Conservation (phyloP, 176 grass and related monocot species). For the Bonia amplexicaulis region DNA sequence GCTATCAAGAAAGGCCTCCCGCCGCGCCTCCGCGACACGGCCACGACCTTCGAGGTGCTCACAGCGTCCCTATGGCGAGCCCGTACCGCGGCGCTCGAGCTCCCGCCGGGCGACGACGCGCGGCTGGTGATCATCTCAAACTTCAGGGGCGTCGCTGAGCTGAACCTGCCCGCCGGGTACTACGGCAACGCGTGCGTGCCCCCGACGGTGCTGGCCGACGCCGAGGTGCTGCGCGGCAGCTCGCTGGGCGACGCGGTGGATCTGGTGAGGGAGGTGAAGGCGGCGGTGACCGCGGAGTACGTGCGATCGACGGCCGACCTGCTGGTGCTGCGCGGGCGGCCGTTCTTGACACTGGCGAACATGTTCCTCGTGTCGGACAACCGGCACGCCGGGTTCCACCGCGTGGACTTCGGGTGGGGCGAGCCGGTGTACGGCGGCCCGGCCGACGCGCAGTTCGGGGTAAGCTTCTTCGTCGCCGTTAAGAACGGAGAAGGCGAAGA, state of each 20-base stretch:
- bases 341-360: not conserved
- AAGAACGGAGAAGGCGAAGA: not conserved
- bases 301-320: constrained; percentile 19
- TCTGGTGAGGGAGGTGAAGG: constrained; percentile 32
- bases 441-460: not conserved
- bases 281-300: constrained; percentile 28
- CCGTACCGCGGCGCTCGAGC: constrained; percentile 16
- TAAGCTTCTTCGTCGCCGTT: not conserved
- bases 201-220: not conserved
- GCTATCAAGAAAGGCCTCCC: not conserved
- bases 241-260: constrained; percentile 8
- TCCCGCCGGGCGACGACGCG: not conserved
- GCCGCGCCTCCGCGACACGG: not conserved
- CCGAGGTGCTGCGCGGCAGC: not conserved
- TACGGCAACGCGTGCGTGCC: constrained; percentile 48
- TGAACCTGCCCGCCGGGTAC: constrained; percentile 23
- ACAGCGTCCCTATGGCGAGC: constrained; percentile 30
- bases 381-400: constrained; percentile 34
- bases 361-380: constrained; percentile 29
- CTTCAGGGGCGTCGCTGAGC: not conserved
- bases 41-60: constrained; percentile 31
- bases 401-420: constrained; percentile 45
- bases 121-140: not conserved
- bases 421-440: constrained; percentile 30
- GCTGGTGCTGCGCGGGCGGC: constrained; percentile 23